Evolutionary conservation across 768 basidiomycete species (phyloP).

Genomic region (Symmetrospora coprosmae): DNA sequence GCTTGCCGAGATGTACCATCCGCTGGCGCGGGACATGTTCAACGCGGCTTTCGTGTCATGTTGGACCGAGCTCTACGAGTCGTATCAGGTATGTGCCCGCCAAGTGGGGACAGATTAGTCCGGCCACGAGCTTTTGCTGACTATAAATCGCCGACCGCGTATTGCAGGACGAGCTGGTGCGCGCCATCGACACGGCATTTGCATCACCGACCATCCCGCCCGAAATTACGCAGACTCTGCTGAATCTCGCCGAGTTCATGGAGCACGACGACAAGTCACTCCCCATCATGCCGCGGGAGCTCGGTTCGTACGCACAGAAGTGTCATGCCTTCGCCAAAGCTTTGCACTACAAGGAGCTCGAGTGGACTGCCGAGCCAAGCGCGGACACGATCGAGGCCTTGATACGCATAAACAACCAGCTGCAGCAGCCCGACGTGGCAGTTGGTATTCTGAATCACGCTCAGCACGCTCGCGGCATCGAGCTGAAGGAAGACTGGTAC

Average conservation of each 20-base stretch:
- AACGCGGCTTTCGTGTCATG: constrained; percentile 97
- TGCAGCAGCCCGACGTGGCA: constrained; percentile 94
- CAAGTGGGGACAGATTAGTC: neutral
- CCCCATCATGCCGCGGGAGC: constrained; percentile 79
- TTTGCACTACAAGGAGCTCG: constrained; percentile 93
- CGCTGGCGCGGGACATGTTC: constrained; percentile 84
- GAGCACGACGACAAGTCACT: constrained; percentile 94
- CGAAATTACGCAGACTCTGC: constrained; percentile 74
- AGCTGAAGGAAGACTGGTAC: constrained; percentile 95
- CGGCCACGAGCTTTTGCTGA: neutral
- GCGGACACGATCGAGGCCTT: constrained; percentile 82
- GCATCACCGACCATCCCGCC: constrained; percentile 57
- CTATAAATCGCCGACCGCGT: neutral
- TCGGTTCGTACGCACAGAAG: constrained; percentile 84
- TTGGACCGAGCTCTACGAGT: constrained; percentile 88
- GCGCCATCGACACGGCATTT: constrained; percentile 73
- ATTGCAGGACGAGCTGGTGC: constrained; percentile 76
- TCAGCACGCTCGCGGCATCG: constrained; percentile 72
- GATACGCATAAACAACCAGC: constrained; percentile 86
- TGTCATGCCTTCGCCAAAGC: constrained; percentile 95
- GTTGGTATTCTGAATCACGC: constrained; percentile 90
- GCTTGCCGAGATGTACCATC: constrained; percentile 76
- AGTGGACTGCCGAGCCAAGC: constrained; percentile 84
- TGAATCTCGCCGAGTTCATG: constrained; percentile 96
- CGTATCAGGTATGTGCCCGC: constrained; percentile 64